Base-by-base conservation (phyloP, 345 rosid genomes). In the Boechera stricta region DNA sequence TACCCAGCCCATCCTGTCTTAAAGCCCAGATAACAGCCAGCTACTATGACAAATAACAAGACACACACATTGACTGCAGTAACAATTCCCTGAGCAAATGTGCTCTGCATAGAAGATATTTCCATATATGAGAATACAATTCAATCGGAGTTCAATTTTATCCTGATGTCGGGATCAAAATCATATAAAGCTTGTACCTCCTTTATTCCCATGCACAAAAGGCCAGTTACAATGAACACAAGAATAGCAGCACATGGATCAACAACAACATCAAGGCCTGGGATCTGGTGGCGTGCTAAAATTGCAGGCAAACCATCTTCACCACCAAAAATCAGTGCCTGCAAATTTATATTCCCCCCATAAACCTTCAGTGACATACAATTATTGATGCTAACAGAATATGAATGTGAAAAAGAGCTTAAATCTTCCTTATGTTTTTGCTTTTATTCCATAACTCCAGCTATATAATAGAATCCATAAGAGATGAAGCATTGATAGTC, bases 301-400 rank as follows among this genome's bases (percentile, higher is more conserved):
- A 95, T 74, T 63, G 53, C 4, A 32, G 99, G 99, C 73, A 95
- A 85, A 65, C 89, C 88, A 70, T 85, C 84, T 38, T 71, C 85
- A 78, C 98, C 95, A 73, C 99, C 99, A 82, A 92, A 92, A 67
- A 95, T 87, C 83, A 92, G 48, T 54, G 97, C 96, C 99, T 95
- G 69, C 16, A 82, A 42, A 7, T 4, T 28, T 7, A 3, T 29
- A 12, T 52, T 29, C 5, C 60, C 72, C 5, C 62, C 31, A 60
- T 9, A 1, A 78, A n/a, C 48, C 58, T 15, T 66, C 38, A 73
- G 75, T 36, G 41, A 54, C 41, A 33, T 64, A 38, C 39, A 51
- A 53, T 5, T 29, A 21, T 33, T 67, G 18, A 48, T 56, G 32
- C 10, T 16, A 38, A 18, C n/a, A 32, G 24, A 47, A 11, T 4